Evolutionary conservation across 805 yeast species (phyloP).

Genomic region (Candida chilensis): DNA sequence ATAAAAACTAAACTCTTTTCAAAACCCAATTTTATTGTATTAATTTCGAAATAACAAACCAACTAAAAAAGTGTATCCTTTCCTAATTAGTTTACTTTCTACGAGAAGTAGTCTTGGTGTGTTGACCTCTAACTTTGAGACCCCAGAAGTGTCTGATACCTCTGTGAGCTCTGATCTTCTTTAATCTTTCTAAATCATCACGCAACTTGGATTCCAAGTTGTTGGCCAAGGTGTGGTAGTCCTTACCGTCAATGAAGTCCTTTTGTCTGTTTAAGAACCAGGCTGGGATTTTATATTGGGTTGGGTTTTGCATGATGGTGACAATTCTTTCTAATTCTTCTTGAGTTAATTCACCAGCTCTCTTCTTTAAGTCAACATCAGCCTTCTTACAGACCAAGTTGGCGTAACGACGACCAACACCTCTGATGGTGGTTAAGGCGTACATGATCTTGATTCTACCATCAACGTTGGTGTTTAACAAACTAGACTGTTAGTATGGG

Average conservation of each 20-base stretch:
- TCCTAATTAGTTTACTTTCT: constrained; percentile 32
- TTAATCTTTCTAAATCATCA: constrained; percentile 99
- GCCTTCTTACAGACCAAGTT: constrained; percentile 99
- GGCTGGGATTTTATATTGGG: constrained; percentile 97
- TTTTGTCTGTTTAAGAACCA: constrained; percentile 99
- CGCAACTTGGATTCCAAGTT: constrained; percentile 98
- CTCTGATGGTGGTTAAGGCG: constrained; percentile 99
- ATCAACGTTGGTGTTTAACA: constrained; percentile 99
- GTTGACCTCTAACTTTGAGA: constrained; percentile 99
- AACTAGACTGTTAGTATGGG: constrained; percentile 44
- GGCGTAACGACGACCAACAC: constrained; percentile 99
- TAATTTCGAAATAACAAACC: too few species aligned
- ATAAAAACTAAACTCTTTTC: too few species aligned
- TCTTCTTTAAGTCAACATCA: constrained; percentile 94
- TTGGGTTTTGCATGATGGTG: constrained; percentile 99
- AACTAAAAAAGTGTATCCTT: neutral
- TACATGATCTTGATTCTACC: constrained; percentile 99
- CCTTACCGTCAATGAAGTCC: constrained; percentile 98
- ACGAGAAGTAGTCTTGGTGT: constrained; percentile 99
- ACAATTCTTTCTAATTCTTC: constrained; percentile 99
- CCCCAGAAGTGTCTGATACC: constrained; percentile 99
- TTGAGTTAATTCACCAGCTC: constrained; percentile 99
- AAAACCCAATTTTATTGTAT: too few species aligned
- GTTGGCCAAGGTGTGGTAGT: constrained; percentile 98
- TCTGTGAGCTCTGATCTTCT: constrained; percentile 99